Base-by-base conservation (phyloP, 129 eudicot genomes). In the Glebionis coronaria region DNA sequence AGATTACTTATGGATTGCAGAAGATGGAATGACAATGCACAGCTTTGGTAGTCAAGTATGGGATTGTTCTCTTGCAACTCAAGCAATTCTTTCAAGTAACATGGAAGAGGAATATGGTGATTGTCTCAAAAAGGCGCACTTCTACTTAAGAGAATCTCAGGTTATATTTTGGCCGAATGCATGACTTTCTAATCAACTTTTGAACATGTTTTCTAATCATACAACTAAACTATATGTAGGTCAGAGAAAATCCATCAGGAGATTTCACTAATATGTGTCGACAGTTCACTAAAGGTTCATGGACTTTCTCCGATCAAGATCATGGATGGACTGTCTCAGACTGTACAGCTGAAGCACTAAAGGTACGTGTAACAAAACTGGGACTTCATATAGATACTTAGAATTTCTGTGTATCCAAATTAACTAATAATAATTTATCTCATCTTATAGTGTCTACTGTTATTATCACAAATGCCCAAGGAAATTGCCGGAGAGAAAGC, bases 241-340 rank as follows among this genome's bases (percentile, higher is more conserved):
- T 79, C 4, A 82, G 73, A 64, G 79, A 88, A 35, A 88, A 88
- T 51, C 89, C 83, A 7, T 59, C 60, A 0, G 96, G 96, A 54
- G 85, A 88, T 68, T 88, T 72, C 20, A 69, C 21, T 54, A 35
- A 25, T 0, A 80, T 82, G 96, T 85, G 82, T 50, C 80, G 89
- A 23, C 86, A 82, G 21, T 78, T 85, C 40, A 80, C 87, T 3
- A 88, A 88, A 76, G 96, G 96, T 14, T 72, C 86, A 35, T 88
- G 96, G 96, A 77, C 96, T n/a, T 88, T 84, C 80, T 78, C 96
- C 4, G 88, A 85, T 73, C 96, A 85, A 80, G 96, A 88, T 79
- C 89, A 85, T 2, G 89, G 89, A 1, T 88, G 89, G 85, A 75
- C 71, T 28, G 89, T 85, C 44, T 85, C 92, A 5, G 96, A 85